phyloP scores from a whole-genome alignment of 2,329 filamentous ascomycete species.

The Neonectria neomacrospora region DNA sequence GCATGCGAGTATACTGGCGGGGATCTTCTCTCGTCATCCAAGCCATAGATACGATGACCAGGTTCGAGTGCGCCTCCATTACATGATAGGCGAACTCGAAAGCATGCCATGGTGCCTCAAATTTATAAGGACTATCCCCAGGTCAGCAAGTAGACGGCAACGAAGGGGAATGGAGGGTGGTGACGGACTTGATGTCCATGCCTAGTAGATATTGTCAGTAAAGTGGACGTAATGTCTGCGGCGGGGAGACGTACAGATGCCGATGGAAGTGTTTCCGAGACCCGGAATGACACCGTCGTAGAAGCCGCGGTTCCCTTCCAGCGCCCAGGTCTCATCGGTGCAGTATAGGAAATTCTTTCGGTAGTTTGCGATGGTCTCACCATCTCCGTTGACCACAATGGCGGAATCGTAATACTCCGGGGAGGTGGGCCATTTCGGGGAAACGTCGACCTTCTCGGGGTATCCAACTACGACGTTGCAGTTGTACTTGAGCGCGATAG shows the following conservation, averaged over 20 bases:
- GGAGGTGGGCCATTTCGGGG: conserved; percentile 59
- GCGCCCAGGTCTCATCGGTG: conserved; percentile 70
- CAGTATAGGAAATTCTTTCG: conserved; percentile 69
- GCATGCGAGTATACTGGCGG: conserved; percentile 57
- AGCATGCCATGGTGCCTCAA: conserved; percentile 51
- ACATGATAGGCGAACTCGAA: conserved; percentile 66
- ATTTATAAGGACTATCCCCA: conserved; percentile 49
- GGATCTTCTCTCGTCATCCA: conserved; percentile 74
- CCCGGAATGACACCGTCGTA: conserved; percentile 57
- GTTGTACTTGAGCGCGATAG: conserved; percentile 71
- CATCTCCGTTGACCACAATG: conserved; percentile 66
- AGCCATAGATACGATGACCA: conserved; percentile 81
- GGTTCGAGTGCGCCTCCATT: conserved; percentile 63
- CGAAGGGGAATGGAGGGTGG: background rate
- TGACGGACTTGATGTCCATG: conserved; percentile 68
- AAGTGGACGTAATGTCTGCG: background rate
- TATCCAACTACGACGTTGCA: conserved; percentile 79
- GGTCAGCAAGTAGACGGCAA: conserved; percentile 18
- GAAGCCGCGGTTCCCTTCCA: conserved; percentile 65
- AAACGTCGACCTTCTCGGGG: conserved; percentile 72
- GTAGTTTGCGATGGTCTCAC: conserved; percentile 70
- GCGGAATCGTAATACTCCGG: conserved; percentile 67
- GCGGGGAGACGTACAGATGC: conserved; percentile 60
- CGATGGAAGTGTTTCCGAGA: conserved; percentile 64
- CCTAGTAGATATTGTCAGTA: conserved; percentile 16